Percentiles rank a stretch among this genome's conserved stretches.
phyloP scores from a whole-genome alignment of 805 yeast species.

The Starmerella vitae region DNA sequence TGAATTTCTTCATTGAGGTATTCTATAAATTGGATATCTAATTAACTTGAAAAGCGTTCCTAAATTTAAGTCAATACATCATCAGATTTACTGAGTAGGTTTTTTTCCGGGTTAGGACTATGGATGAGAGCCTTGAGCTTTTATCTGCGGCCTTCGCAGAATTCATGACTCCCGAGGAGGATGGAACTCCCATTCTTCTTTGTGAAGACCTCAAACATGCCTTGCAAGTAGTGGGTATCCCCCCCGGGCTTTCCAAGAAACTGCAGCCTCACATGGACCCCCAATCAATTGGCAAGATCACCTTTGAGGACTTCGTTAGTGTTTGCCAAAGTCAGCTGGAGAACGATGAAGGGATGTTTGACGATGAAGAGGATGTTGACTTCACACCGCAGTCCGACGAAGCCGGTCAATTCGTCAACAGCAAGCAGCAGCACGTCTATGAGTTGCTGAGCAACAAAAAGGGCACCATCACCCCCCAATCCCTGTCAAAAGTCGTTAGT shows the following conservation, averaged over 20 bases:
- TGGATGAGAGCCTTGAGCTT: slow-evolving; percentile 5
- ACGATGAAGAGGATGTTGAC: slow-evolving; percentile 2
- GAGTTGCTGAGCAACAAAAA: slow-evolving; percentile 13
- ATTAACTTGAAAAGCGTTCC: neutral
- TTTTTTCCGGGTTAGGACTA: neutral
- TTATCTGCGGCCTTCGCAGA: slow-evolving; percentile 22
- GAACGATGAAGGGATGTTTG: slow-evolving; percentile 9
- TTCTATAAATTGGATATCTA: too few relatives aligned
- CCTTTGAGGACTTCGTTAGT: slow-evolving; percentile 23
- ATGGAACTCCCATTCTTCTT: slow-evolving; percentile 20
- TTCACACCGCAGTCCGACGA: neutral
- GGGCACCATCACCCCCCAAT: slow-evolving; percentile 20
- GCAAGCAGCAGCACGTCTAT: slow-evolving; percentile 12
- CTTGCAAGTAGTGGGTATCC: slow-evolving; percentile 22
- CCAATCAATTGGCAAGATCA: slow-evolving; percentile 21
- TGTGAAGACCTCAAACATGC: slow-evolving; percentile 20
- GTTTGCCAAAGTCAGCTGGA: slow-evolving; percentile 5
- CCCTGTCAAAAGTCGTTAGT: slow-evolving; percentile 20
- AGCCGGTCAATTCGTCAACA: neutral
- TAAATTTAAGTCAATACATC: too few relatives aligned
- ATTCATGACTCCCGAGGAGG: slow-evolving; percentile 23
- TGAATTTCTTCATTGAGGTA: neutral
- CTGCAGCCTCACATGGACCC: slow-evolving; percentile 21
- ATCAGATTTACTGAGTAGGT: too few relatives aligned
- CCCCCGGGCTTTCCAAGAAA: slow-evolving; percentile 11